Evolutionary conservation across 306 rosid species (phyloP), one percentile per base, ranked within the genome.

Genomic region (Medicago ruthenica): DNA sequence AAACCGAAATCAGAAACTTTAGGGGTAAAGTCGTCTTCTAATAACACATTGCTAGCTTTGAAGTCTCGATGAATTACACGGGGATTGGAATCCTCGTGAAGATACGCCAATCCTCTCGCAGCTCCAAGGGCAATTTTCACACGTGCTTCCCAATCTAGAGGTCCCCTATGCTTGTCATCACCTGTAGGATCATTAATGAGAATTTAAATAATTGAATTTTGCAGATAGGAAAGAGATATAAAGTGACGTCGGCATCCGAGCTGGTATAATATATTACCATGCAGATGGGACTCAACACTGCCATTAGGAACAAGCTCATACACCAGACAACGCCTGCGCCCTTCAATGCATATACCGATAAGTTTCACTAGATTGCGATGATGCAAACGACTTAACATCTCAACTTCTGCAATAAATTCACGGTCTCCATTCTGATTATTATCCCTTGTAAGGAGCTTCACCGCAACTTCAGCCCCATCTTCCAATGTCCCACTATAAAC

Each of bases 21-120:
- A 51, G 98, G 96, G 75, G 96, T 93, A 85, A 89, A 93, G 82
- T 93, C 98, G 60, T 87, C 92, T 86, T 93, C 98, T 81, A 93
- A 76, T 53, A 93, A 79, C 79, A 93, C 97, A 64, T 93, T 93
- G 83, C 98, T 93, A 75, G 98, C 96, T 77, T 93, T 93, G 60
- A 93, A 93, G 82, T 91, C 98, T 5, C 98, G 89, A 82, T 93
- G 98, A 83, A 93, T 93, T 39, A 93, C 98, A 8, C 97, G 96
- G 27, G 98, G 98, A 76, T 93, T 93, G 65, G 98, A 93, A 84
- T 93, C 98, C 83, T 93, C 98, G 9, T 93, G 98, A 70, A 93
- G 98, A 86, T 93, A 93, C 45, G 98, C 98, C 86, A 93, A 82
- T 74, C 98, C 98, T 87, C 98, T 88, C 36, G 98, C 98, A 79